These are phyloP conservation scores for Acer negundo DNA, from an alignment of 345 rosid genomes.

Conservation along the genomic window DNA sequence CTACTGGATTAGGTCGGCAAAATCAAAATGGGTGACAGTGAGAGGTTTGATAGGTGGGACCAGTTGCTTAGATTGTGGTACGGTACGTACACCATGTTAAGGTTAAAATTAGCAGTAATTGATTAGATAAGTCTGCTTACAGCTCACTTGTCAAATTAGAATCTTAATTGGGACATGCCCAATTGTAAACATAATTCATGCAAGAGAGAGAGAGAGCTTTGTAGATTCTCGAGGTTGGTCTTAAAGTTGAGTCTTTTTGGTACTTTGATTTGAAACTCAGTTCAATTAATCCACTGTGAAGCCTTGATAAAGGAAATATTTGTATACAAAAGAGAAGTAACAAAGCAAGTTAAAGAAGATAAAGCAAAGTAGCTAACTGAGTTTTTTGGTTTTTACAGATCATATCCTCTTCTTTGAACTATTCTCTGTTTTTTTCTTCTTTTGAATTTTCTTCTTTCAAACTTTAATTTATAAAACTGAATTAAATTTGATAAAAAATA, in stretches of 20 bases:
- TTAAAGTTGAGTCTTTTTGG: constrained; percentile 34
- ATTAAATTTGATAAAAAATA: not conserved
- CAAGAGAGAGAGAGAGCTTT: constrained; percentile 9
- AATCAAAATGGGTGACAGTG: not conserved
- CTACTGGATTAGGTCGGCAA: not conserved
- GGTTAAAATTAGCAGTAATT: constrained; percentile 22
- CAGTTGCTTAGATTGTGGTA: constrained; percentile 21
- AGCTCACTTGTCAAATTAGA: constrained; percentile 5
- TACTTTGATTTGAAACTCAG: constrained; percentile 25
- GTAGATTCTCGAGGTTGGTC: constrained; percentile 45
- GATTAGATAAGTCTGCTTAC: constrained; percentile 7
- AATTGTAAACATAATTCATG: not conserved
- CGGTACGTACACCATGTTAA: constrained; percentile 31
- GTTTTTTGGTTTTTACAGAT: constrained; percentile 16
- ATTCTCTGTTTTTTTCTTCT: constrained; percentile 9
- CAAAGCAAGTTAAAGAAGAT: constrained; percentile 36
- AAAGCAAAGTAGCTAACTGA: constrained; percentile 21
- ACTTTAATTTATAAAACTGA: not conserved
- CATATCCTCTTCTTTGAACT: constrained; percentile 20
- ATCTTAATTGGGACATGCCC: constrained; percentile 16
- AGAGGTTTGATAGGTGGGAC: not conserved
- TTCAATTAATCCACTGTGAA: constrained; percentile 4
- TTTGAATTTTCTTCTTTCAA: not conserved
- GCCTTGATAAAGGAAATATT: constrained; percentile 20
- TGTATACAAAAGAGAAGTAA: constrained; percentile 11